These are phyloP conservation scores for Skeletonema marinoi DNA, from an alignment of 108 stramenopile species.

Conservation along the genomic window DNA sequence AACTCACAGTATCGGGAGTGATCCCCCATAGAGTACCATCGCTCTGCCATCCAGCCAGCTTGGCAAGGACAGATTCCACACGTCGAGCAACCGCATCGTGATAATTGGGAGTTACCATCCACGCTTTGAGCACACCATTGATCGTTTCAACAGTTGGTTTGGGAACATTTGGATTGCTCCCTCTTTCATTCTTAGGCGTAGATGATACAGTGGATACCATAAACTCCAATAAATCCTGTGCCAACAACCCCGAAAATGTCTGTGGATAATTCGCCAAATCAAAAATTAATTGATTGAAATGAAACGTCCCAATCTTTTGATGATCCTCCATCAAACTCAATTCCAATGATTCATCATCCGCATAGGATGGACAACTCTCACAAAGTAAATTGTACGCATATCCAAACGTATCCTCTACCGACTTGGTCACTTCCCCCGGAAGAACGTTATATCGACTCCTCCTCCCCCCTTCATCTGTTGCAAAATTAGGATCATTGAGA, in stretches of 20 bases:
- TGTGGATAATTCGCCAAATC: constrained; percentile 39
- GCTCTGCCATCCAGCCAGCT: constrained; percentile 37
- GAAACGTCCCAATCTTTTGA: constrained; percentile 35
- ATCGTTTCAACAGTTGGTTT: constrained; percentile 42
- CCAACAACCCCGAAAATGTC: constrained; percentile 30
- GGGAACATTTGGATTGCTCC: constrained; percentile 24
- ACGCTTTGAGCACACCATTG: constrained; percentile 40
- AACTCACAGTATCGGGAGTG: constrained; percentile 31
- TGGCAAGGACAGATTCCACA: constrained; percentile 43
- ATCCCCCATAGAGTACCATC: constrained; percentile 38
- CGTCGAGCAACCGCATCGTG: constrained; percentile 22
- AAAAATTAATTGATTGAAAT: constrained; percentile 47
- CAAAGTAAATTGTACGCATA: constrained; percentile 21
- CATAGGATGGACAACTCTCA: constrained; percentile 22
- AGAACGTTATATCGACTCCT: constrained; percentile 8
- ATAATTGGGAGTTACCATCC: constrained; percentile 46
- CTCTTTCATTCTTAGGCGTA: background rate
- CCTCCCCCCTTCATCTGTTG: background rate
- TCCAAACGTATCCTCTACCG: constrained; percentile 34
- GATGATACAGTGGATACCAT: constrained; percentile 23
- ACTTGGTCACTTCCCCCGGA: constrained; percentile 4
- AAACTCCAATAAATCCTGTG: constrained; percentile 43
- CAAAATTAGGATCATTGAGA: constrained; percentile 7
- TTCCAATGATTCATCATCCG: background rate
- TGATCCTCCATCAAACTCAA: background rate